phyloP scores from a whole-genome alignment of 352 stramenopile species.

The Elongisporangium prolatum region DNA sequence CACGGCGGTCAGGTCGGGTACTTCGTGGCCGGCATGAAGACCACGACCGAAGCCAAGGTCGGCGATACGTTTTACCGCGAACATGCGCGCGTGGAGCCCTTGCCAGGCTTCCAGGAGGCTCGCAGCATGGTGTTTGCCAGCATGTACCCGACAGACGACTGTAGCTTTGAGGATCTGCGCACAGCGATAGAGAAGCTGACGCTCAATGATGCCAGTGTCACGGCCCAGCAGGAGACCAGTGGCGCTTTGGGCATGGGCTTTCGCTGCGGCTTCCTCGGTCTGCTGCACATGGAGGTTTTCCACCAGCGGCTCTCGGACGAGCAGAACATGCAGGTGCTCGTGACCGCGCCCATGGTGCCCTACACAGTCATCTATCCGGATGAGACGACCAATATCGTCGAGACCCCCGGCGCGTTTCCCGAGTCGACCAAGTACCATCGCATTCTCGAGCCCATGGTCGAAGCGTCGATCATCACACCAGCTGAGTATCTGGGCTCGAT shows the following conservation, averaged over 20 bases:
- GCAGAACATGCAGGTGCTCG: constrained; percentile 96
- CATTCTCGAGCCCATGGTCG: constrained; percentile 95
- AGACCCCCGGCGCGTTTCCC: constrained; percentile 76
- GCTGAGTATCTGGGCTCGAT: constrained; percentile 94
- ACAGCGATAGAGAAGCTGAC: constrained; percentile 94
- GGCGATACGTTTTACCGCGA: constrained; percentile 83
- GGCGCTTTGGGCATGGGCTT: constrained; percentile 94
- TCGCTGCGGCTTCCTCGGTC: constrained; percentile 95
- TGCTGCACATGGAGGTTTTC: constrained; percentile 99
- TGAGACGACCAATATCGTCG: constrained; percentile 35
- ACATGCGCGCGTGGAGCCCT: constrained; percentile 45
- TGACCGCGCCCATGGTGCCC: constrained; percentile 98
- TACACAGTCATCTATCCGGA: constrained; percentile 89
- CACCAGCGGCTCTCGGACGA: constrained; percentile 97
- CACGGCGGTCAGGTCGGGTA: constrained; percentile 96
- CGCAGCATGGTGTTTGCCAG: constrained; percentile 98
- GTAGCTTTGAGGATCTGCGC: constrained; percentile 95
- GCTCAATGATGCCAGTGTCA: constrained; percentile 97
- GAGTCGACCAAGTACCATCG: constrained; percentile 85
- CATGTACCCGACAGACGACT: constrained; percentile 96
- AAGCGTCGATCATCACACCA: constrained; percentile 95
- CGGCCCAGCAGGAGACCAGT: constrained; percentile 94
- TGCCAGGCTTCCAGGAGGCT: constrained; percentile 80
- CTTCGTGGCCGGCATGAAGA: constrained; percentile 96
- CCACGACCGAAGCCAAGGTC: constrained; percentile 95